Evolutionary conservation across 495 filamentous ascomycete genomes (phyloP).

Genomic region (Talaromyces borbonicus): DNA sequence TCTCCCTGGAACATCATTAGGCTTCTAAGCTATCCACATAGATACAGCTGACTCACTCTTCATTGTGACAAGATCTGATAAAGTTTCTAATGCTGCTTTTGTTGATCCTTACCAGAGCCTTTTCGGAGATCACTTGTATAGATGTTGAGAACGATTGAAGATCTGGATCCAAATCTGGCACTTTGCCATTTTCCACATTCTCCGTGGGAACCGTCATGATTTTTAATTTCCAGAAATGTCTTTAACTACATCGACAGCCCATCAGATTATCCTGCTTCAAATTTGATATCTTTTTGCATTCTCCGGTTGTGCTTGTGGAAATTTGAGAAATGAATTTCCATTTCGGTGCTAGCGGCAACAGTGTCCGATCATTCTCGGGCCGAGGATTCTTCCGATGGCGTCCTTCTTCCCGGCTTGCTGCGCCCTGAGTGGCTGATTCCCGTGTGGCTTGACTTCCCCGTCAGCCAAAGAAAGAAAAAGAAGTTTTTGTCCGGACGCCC

Average conservation of each 20-base stretch:
- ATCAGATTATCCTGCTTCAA: neutral
- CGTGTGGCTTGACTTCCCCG: neutral
- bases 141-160: slow-evolving; percentile 29
- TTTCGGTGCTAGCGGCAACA: slow-evolving; percentile 4
- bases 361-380: neutral
- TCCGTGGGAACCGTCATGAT: neutral
- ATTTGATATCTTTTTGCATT: neutral
- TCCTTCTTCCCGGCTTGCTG: neutral
- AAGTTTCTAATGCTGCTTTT: slow-evolving; percentile 33
- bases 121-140: slow-evolving; percentile 30
- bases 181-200: neutral
- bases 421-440: neutral
- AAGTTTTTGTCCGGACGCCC: slow-evolving; percentile 2
- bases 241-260: neutral
- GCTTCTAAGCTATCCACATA: slow-evolving; percentile 2
- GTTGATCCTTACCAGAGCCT: slow-evolving; percentile 26
- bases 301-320: slow-evolving; percentile 3
- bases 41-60: slow-evolving; percentile 18
- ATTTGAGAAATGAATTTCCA: slow-evolving; percentile 6
- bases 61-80: slow-evolving; percentile 22
- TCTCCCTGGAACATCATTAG: slow-evolving; percentile 19
- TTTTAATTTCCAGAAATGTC: neutral
- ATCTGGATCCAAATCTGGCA: slow-evolving; percentile 7
- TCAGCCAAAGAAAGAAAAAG: slow-evolving; percentile 3
- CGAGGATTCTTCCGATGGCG: slow-evolving; percentile 5